Evolutionary conservation across 176 grass and related monocot genomes (phyloP).

Genomic region (Dendrocalamus sinicus): DNA sequence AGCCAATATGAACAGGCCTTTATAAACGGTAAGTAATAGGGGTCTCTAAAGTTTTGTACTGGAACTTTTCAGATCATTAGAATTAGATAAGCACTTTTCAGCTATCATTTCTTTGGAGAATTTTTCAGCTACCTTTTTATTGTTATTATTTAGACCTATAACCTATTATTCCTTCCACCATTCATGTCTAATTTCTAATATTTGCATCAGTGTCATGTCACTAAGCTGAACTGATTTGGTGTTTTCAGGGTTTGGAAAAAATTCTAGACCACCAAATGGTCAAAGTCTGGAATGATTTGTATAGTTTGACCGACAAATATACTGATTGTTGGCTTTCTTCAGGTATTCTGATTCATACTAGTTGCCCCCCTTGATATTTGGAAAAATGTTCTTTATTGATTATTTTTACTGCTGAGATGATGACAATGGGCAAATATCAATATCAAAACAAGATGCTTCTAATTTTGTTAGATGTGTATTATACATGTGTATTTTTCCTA

Average conservation of each 20-base stretch:
- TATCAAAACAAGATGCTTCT: background rate
- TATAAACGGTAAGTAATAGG: background rate
- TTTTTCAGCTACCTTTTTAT: background rate
- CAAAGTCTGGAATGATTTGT: conserved; percentile 88
- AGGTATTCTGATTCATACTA: conserved; percentile 57
- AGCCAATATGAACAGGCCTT: too few species aligned
- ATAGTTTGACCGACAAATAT: conserved; percentile 77
- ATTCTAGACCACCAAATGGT: conserved; percentile 75
- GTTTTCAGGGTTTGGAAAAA: conserved; percentile 83
- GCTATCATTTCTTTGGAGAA: conserved; percentile 7
- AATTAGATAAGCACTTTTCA: conserved; percentile 20
- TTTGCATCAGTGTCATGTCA: background rate
- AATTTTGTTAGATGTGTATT: background rate
- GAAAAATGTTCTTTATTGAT: background rate
- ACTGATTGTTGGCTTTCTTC: conserved; percentile 91
- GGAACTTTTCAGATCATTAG: conserved; percentile 3
- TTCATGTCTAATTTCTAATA: conserved; percentile 8
- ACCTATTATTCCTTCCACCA: background rate
- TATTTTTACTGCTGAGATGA: background rate
- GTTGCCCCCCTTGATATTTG: background rate
- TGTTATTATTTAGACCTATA: background rate
- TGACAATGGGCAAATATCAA: background rate
- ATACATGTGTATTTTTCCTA: too few species aligned
- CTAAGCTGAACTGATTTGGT: conserved; percentile 37
- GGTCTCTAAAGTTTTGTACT: background rate